phyloP scores from a whole-genome alignment of 2,329 filamentous ascomycete genomes.

The Helotiales sp. region DNA sequence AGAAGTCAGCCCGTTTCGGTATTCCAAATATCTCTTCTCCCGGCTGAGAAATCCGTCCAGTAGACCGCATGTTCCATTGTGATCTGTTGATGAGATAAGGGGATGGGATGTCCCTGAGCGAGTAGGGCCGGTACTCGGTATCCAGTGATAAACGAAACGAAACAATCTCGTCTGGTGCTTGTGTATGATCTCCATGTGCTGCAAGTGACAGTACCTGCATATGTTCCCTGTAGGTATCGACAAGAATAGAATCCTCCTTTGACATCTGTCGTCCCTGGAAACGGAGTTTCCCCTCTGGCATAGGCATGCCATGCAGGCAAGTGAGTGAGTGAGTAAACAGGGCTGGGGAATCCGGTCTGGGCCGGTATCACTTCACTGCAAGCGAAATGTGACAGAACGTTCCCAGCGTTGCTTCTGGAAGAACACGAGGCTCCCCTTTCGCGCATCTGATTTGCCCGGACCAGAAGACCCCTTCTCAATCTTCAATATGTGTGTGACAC shows the following conservation, averaged over 20 bases:
- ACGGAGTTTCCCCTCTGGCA: not conserved
- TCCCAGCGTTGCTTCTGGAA: constrained; percentile 2
- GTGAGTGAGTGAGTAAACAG: not conserved
- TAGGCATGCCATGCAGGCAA: not conserved
- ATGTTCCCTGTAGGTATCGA: not conserved
- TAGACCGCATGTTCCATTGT: not conserved
- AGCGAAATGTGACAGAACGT: not conserved
- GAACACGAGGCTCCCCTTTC: not conserved
- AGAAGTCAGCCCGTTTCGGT: not conserved
- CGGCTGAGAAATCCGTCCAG: not conserved
- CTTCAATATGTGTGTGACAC: constrained; percentile 1
- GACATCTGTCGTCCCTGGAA: not conserved
- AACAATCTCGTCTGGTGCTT: not conserved
- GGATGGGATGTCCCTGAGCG: too few relatives aligned
- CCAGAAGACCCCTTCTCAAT: not conserved
- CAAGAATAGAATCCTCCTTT: not conserved
- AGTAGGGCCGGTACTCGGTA: constrained; percentile 1
- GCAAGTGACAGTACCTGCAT: constrained; percentile 10
- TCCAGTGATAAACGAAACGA: constrained; percentile 2
- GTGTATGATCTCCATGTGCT: not conserved
- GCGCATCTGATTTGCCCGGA: not conserved
- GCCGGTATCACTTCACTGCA: not conserved
- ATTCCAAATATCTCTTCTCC: not conserved
- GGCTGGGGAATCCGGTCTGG: not conserved
- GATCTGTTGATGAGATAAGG: not conserved